Conservation (phyloP, 2,329 filamentous ascomycete species). For the Balansia obtecta region DNA sequence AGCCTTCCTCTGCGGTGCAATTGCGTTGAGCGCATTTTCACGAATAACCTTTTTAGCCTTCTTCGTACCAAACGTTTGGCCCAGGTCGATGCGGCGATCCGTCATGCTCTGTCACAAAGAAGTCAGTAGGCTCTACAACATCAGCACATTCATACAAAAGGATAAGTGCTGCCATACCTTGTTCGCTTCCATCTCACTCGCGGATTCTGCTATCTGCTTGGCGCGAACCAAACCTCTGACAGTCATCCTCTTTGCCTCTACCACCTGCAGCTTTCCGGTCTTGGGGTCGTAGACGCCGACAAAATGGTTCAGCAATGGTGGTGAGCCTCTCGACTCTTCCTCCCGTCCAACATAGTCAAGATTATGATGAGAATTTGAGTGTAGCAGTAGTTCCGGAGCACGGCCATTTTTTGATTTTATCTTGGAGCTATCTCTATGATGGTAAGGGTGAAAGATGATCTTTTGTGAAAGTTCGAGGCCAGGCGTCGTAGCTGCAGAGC, state of each 20-base stretch:
- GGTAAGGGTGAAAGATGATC: slow-evolving; percentile 36
- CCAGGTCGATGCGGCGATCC: slow-evolving; percentile 56
- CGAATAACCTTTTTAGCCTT: slow-evolving; percentile 71
- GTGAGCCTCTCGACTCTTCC: slow-evolving; percentile 18
- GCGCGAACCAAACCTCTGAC: slow-evolving; percentile 44
- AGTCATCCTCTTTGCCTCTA: slow-evolving; percentile 53
- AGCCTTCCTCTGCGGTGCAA: slow-evolving; percentile 31
- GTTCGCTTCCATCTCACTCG: slow-evolving; percentile 19
- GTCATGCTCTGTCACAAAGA: slow-evolving; percentile 34
- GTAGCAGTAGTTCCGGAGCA: slow-evolving; percentile 39
- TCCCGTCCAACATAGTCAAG: slow-evolving; percentile 49
- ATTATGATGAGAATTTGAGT: slow-evolving; percentile 43
- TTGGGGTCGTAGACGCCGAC: slow-evolving; percentile 51
- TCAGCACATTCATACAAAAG: too few species aligned
- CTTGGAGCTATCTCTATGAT: slow-evolving; percentile 23
- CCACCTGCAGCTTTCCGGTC: slow-evolving; percentile 45
- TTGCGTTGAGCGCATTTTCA: slow-evolving; percentile 58
- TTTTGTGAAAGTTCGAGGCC: slow-evolving; percentile 24
- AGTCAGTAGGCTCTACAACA: slow-evolving; percentile 12
- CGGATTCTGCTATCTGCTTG: slow-evolving; percentile 37
- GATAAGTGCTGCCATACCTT: slow-evolving; percentile 13
- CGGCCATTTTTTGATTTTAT: slow-evolving; percentile 26
- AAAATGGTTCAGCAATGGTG: slow-evolving; percentile 45
- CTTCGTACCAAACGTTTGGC: slow-evolving; percentile 71
- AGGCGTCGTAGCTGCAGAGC: slow-evolving; percentile 19